Conservation (phyloP, 2,329 filamentous ascomycete genomes). For the Penicillium verrucosum region DNA sequence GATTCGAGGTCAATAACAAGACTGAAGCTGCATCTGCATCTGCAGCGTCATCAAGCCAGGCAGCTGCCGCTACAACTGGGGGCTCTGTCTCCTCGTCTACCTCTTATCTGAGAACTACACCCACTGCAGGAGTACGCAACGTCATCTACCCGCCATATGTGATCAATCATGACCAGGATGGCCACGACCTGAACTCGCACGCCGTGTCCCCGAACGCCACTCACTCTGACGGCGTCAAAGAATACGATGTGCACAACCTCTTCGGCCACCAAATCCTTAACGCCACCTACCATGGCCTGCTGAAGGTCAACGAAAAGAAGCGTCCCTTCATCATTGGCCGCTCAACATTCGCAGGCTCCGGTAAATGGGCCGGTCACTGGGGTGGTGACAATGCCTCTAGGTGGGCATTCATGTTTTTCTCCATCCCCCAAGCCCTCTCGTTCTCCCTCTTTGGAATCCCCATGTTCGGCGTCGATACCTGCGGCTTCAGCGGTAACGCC, state of each 20-base stretch:
- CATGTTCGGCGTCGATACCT: constrained; percentile 71
- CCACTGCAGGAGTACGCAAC: constrained; percentile 62
- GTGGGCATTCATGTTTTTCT: constrained; percentile 72
- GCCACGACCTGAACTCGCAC: constrained; percentile 67
- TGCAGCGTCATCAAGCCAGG: constrained; percentile 53
- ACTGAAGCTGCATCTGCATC: constrained; percentile 64
- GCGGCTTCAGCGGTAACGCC: constrained; percentile 66
- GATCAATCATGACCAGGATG: constrained; percentile 64
- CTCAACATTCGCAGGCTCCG: constrained; percentile 74
- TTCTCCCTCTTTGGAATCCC: constrained; percentile 73
- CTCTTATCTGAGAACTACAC: constrained; percentile 56
- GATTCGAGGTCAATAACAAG: constrained; percentile 65
- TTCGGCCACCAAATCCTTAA: constrained; percentile 73
- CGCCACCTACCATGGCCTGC: constrained; percentile 70
- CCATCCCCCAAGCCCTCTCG: constrained; percentile 72
- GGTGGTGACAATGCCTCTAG: constrained; percentile 70
- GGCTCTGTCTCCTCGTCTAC: constrained; percentile 35
- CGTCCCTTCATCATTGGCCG: constrained; percentile 82
- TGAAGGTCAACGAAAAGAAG: constrained; percentile 61
- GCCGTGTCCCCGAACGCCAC: constrained; percentile 75
- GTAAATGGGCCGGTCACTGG: constrained; percentile 77
- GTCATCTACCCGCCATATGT: constrained; percentile 73
- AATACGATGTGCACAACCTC: constrained; percentile 83
- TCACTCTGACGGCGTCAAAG: constrained; percentile 66
- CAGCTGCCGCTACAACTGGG: constrained; percentile 39